Evolutionary conservation across 2,329 filamentous ascomycete species (phyloP).

Genomic region (Claviceps cyperi): DNA sequence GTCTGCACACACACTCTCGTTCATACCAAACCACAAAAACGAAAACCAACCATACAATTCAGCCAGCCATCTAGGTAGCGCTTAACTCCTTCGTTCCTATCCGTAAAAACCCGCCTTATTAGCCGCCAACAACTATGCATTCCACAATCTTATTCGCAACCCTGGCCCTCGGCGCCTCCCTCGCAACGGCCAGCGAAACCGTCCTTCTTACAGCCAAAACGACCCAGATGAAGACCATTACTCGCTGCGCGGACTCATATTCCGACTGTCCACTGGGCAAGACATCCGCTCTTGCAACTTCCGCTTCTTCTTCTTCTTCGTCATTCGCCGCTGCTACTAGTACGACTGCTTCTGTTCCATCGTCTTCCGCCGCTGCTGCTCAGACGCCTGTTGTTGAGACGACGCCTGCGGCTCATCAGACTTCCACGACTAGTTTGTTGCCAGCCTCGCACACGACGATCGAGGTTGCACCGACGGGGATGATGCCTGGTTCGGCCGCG

Average conservation of each 20-base stretch:
- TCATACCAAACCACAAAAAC: no score
- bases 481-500: constrained; percentile 9
- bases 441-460: constrained; percentile 12
- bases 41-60: no score
- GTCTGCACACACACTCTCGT: no score
- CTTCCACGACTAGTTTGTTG: not conserved
- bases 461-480: constrained; percentile 9
- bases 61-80: no score
- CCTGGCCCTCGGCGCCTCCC: constrained; percentile 25
- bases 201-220: constrained; percentile 29
- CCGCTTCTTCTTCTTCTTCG: constrained; percentile 9
- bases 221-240: constrained; percentile 31
- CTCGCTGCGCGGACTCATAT: constrained; percentile 29
- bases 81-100: no score
- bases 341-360: constrained; percentile 7
- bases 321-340: constrained; percentile 8
- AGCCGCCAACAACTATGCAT: constrained; percentile 26
- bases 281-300: constrained; percentile 6
- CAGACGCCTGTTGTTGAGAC: constrained; percentile 3
- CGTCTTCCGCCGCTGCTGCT: constrained; percentile 10
- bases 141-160: constrained; percentile 28
- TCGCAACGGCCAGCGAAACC: constrained; percentile 23
- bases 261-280: constrained; percentile 27
- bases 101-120: not conserved
- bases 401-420: constrained; percentile 1